Conservation (phyloP, 2,329 filamentous ascomycete species). For the Diaporthe helianthi region DNA sequence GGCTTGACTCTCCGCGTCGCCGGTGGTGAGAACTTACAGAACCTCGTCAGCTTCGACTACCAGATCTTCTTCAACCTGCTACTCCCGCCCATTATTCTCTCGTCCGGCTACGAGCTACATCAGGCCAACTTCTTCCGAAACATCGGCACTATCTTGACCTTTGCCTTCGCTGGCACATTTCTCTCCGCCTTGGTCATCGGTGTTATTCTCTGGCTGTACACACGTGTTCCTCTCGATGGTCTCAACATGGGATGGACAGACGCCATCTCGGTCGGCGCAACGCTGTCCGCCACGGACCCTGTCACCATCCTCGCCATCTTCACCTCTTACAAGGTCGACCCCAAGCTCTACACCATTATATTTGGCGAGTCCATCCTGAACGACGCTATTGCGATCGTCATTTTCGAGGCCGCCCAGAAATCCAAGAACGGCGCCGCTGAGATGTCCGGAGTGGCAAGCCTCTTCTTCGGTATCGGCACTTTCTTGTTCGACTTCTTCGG, state of each 20-base stretch:
- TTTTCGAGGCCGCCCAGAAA: constrained; percentile 96
- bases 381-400: constrained; percentile 96
- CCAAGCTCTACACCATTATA: constrained; percentile 97
- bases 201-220: constrained; percentile 87
- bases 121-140: constrained; percentile 99
- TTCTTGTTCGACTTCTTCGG: constrained; percentile 97
- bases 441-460: constrained; percentile 77
- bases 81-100: constrained; percentile 96
- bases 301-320: constrained; percentile 99
- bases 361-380: constrained; percentile 99
- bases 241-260: constrained; percentile 91
- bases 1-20: constrained; percentile 86
- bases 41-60: constrained; percentile 95
- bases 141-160: constrained; percentile 95
- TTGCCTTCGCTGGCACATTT: constrained; percentile 96
- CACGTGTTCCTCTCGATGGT: constrained; percentile 83
- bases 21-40: constrained; percentile 82
- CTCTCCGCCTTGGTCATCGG: constrained; percentile 96
- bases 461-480: constrained; percentile 90
- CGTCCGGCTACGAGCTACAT: constrained; percentile 95
- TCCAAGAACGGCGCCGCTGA: constrained; percentile 80
- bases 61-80: constrained; percentile 99
- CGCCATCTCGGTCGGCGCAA: constrained; percentile 95
- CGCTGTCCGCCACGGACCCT: constrained; percentile 93
- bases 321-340: constrained; percentile 99